Base-by-base conservation (phyloP, 73 alveolate species). In the Paramecium primaurelia region DNA sequence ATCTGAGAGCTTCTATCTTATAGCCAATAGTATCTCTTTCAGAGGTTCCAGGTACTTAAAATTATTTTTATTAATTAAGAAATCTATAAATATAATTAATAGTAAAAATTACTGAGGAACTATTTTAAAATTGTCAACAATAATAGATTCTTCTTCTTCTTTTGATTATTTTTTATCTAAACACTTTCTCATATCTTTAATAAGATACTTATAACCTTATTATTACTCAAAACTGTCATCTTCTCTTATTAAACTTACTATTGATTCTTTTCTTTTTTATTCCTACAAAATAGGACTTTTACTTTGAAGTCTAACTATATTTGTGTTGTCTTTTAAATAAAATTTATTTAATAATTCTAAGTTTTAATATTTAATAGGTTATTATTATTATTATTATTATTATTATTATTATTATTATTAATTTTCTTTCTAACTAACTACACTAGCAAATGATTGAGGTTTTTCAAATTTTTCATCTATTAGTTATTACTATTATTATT, bases 1-100 rank as follows among this genome's bases (percentile, higher is more conserved):
- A 97, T 71, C 99, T 95, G 58, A 96, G 86, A 3, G 97, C 95
- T 90, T 96, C 99, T n/a, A 96, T 96, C 58, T 97, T 94, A 71
- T 93, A 95, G 25, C 95, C 91, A 42, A 93, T 93, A 14, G 99
- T 94, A 40, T 96, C 99, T 44, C 93, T 89, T 16, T 96, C 95
- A 0, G 93, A 60, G 2, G 96, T 96, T 25, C 98, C 98, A 1
- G 99, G 99, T 1, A 96, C 93, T 28, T 93, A 93, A 38, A 77
- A 45, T 36, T 92, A 86, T 30, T 93, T 69, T 11, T 83, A 95
- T 73, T 87, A 93, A 59, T 89, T 93, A 49, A 92, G 30, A 51
- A 93, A 77, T 59, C 80, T 69, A 20, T 59, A 75, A 49, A 42
- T 30, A 36, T 22, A 47, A 22, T 71, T 47, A 89, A 9, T 40